Evolutionary conservation across 2,329 filamentous ascomycete species (phyloP), one percentile per base, ranked within the genome.

Genomic region (Neonectria coccinea): DNA sequence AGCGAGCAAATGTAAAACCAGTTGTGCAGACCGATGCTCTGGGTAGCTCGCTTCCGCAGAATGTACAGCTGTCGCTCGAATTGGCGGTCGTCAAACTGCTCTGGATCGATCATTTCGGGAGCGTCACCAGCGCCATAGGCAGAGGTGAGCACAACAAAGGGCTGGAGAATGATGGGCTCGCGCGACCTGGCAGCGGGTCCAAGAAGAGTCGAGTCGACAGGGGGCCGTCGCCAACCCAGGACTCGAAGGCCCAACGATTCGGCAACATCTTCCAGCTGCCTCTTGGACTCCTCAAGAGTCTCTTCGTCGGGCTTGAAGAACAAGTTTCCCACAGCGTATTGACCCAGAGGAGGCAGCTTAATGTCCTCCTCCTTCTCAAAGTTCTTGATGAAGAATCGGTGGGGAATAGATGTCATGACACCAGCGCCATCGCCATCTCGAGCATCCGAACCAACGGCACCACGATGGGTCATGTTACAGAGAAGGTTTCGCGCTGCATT

Each of bases 381-480:
- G 81, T 98, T 97, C 87, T 98, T 99, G 79, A 97, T 86, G 80
- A 99, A 98, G 85, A 99, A 98, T 81, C 91, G 94, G 85, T 98
- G 95, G 65, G 96, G 96, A 76, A 99, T 97, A 65, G 94, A 97
- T 72, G 95, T 98, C 96, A 99, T 99, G 78, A 98, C 95, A 88
- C 96, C 96, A 75, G 96, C 96, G 80, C 96, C 96, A 79, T 99
- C 96, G 79, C 96, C 96, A 79, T 99, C 96, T 85, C 96, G 92
- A 77, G 94, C 94, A 85, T 99, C 96, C 66, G 96, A 98, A 74
- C 96, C 96, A 74, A 98, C 95, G 69, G 96, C 96, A 86, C 96
- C 96, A 80, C 96, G 92, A 86, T 99, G 96, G 86, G 96, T 98
- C 96, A 99, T 99, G 88, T 99, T 98, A 87, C 96, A 99, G 69